Evolutionary conservation across 2,329 filamentous ascomycete species (phyloP).

Genomic region (Paramyrothecium sp.): DNA sequence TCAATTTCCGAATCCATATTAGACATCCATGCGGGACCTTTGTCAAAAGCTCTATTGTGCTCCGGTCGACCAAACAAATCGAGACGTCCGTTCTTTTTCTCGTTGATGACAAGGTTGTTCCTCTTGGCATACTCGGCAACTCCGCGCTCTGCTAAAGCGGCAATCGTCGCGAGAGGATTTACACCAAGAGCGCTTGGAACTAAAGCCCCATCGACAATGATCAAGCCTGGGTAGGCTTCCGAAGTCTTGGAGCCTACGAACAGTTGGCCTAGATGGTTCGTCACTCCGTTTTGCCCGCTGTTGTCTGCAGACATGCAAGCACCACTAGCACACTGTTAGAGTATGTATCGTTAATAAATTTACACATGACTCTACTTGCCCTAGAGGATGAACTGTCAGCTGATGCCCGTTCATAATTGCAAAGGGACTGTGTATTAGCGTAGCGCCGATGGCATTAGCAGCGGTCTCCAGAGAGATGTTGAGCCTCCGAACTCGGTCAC

Average conservation of each 20-base stretch:
- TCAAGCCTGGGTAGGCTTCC: slow-evolving; percentile 54
- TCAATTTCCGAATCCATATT: slow-evolving; percentile 43
- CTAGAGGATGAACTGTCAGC: neutral
- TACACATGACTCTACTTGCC: too few species aligned
- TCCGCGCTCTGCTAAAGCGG: slow-evolving; percentile 64
- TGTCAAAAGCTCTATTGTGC: slow-evolving; percentile 14
- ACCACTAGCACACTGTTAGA: slow-evolving; percentile 38
- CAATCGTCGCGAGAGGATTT: slow-evolving; percentile 69
- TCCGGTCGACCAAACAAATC: slow-evolving; percentile 55
- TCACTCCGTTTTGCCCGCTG: slow-evolving; percentile 55
- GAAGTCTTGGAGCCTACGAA: slow-evolving; percentile 47
- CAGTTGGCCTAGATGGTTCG: slow-evolving; percentile 60
- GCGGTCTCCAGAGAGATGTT: slow-evolving; percentile 51
- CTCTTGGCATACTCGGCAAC: slow-evolving; percentile 37
- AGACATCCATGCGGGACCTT: too few species aligned
- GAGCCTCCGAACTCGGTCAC: slow-evolving; percentile 51
- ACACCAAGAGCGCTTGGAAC: slow-evolving; percentile 63
- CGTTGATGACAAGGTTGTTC: slow-evolving; percentile 10
- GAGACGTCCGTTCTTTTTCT: slow-evolving; percentile 31
- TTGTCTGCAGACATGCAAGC: slow-evolving; percentile 61
- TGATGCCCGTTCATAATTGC: neutral
- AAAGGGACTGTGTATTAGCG: slow-evolving; percentile 37
- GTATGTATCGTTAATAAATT: too few species aligned
- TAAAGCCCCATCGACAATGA: slow-evolving; percentile 60
- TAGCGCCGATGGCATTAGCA: slow-evolving; percentile 58